Conservation (phyloP, 2,329 filamentous ascomycete species). For the Cladosporium sp. region DNA sequence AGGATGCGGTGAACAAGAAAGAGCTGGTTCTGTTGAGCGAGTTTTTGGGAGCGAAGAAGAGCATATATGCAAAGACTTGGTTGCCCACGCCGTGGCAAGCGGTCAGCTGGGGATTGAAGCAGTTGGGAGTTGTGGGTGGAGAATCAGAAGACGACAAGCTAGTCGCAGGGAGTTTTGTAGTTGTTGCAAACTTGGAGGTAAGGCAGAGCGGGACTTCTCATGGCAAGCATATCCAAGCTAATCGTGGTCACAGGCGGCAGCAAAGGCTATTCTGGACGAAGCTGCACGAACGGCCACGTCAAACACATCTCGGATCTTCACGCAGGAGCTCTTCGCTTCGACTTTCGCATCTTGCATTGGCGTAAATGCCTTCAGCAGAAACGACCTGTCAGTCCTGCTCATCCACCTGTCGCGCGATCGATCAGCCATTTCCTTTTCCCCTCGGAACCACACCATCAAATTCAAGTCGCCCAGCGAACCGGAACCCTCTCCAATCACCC, state of each 20-base stretch:
- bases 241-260: constrained; percentile 29
- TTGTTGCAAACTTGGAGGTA: constrained; percentile 60
- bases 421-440: constrained; percentile 28
- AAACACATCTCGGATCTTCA: constrained; percentile 31
- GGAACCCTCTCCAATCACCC: constrained; percentile 53
- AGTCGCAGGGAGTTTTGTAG: constrained; percentile 59
- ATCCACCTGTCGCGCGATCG: constrained; percentile 50
- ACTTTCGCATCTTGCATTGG: constrained; percentile 23
- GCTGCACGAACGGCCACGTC: constrained; percentile 29
- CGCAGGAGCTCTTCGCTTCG: constrained; percentile 25
- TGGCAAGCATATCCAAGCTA: not conserved
- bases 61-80: constrained; percentile 68
- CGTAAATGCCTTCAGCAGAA: constrained; percentile 28
- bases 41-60: constrained; percentile 62
- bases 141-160: constrained; percentile 49
- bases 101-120: constrained; percentile 68
- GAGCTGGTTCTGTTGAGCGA: constrained; percentile 66
- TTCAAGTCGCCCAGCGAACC: constrained; percentile 56
- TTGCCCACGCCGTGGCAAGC: constrained; percentile 64
- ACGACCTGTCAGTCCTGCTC: constrained; percentile 46
- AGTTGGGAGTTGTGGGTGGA: constrained; percentile 45
- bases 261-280: constrained; percentile 35
- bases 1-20: constrained; percentile 65
- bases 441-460: constrained; percentile 57
- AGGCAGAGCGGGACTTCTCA: constrained; percentile 4